Evolutionary conservation across 1,284 basidiomycete species (phyloP).

Genomic region (Phlebopus sp.): DNA sequence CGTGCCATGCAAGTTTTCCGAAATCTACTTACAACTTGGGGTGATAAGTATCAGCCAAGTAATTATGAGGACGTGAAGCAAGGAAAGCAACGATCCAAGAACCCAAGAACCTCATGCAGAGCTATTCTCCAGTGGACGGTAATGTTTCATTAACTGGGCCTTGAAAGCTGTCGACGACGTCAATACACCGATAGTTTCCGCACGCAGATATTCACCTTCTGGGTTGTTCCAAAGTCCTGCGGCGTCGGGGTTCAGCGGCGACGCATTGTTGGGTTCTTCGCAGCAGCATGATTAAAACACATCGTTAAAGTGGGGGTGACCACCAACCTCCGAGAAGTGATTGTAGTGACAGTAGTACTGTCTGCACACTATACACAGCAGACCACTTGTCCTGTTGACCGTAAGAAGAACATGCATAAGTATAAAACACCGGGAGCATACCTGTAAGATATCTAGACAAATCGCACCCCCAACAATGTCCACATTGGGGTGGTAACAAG

Average conservation of each 20-base stretch:
- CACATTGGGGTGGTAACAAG: conserved; percentile 85
- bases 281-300: not conserved
- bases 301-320: not conserved
- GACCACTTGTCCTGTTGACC: conserved; percentile 79
- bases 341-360: conserved; percentile 82
- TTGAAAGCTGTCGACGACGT: conserved; percentile 56
- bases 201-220: conserved; percentile 45
- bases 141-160: conserved; percentile 67
- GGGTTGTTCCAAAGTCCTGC: conserved; percentile 72
- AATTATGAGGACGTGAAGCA: conserved; percentile 1
- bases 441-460: conserved; percentile 83
- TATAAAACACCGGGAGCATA: conserved; percentile 22
- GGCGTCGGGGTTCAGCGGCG: conserved; percentile 81
- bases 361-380: conserved; percentile 85
- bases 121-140: conserved; percentile 53
- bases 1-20: conserved; percentile 5
- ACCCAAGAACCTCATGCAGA: conserved; percentile 34
- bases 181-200: conserved; percentile 1
- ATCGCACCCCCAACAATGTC: conserved; percentile 77
- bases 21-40: conserved; percentile 6
- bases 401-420: conserved; percentile 13
- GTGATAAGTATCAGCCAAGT: conserved; percentile 1
- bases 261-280: conserved; percentile 85
- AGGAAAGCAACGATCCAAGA: conserved; percentile 9
- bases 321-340: conserved; percentile 76